Evolutionary conservation across 139 green algal species (phyloP).

Genomic region (Picochlorum costavermella): DNA sequence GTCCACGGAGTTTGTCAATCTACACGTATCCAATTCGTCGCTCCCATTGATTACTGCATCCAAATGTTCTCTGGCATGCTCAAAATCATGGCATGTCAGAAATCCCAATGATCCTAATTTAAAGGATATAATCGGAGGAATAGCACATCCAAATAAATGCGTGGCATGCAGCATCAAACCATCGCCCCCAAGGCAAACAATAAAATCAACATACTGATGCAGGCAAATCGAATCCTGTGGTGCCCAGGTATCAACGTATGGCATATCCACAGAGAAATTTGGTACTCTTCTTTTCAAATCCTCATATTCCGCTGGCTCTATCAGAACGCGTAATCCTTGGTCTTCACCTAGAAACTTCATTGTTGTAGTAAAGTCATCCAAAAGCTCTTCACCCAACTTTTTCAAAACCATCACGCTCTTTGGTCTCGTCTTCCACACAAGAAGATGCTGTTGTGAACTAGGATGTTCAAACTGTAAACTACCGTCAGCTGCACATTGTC

Average conservation of each 20-base stretch:
- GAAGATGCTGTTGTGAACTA: slow-evolving; percentile 91
- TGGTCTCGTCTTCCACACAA: slow-evolving; percentile 86
- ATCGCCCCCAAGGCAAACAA: slow-evolving; percentile 93
- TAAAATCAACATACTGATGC: slow-evolving; percentile 81
- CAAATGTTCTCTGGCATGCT: slow-evolving; percentile 64
- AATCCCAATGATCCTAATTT: slow-evolving; percentile 96
- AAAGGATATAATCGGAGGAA: slow-evolving; percentile 77
- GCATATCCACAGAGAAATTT: background rate
- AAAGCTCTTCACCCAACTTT: slow-evolving; percentile 85
- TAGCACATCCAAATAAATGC: slow-evolving; percentile 60
- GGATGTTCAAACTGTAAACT: slow-evolving; percentile 82
- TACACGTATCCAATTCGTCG: slow-evolving; percentile 27
- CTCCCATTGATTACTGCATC: slow-evolving; percentile 68
- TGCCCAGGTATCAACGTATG: slow-evolving; percentile 49
- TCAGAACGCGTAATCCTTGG: slow-evolving; percentile 69
- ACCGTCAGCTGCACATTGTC: slow-evolving; percentile 42
- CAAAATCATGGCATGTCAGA: slow-evolving; percentile 80
- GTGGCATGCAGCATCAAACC: slow-evolving; percentile 91
- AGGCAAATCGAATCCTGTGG: slow-evolving; percentile 24
- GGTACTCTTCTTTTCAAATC: slow-evolving; percentile 13
- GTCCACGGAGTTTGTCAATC: slow-evolving; percentile 1
- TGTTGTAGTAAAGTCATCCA: slow-evolving; percentile 52
- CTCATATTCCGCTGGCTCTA: slow-evolving; percentile 74
- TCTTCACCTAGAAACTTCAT: slow-evolving; percentile 58
- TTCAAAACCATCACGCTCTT: slow-evolving; percentile 90